Conservation (phyloP, 768 basidiomycete genomes). For the Lentinula aciculospora region DNA sequence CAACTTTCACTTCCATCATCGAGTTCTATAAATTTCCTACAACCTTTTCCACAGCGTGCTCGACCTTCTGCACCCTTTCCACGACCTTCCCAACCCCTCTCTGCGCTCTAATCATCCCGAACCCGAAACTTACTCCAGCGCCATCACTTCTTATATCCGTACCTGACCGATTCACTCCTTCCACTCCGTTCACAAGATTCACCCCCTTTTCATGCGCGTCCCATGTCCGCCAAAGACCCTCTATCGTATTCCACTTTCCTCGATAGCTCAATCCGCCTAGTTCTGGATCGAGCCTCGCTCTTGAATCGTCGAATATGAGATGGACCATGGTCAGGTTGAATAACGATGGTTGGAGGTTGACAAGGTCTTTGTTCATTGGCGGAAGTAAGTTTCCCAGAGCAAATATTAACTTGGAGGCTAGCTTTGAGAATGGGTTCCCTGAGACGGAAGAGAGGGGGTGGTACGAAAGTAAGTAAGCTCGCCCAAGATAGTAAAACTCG, state of each 20-base stretch:
- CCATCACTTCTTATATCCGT: conserved; percentile 26
- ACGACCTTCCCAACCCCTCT: conserved; percentile 5
- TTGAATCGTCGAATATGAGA: conserved; percentile 61
- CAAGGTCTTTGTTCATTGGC: conserved; percentile 38
- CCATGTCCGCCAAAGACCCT: conserved; percentile 53
- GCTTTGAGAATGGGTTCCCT: too few species aligned
- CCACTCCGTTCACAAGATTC: conserved; percentile 8
- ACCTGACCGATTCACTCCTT: conserved; percentile 22
- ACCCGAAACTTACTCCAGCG: conserved; percentile 43
- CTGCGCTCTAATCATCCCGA: conserved; percentile 20
- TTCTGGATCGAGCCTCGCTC: conserved; percentile 46
- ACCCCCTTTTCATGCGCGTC: conserved; percentile 36
- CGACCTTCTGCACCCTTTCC: conserved; percentile 5
- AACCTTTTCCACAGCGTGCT: background rate
- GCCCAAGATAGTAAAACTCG: conserved; percentile 47
- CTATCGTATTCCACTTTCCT: conserved; percentile 51
- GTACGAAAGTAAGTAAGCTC: conserved; percentile 11
- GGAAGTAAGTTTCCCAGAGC: conserved; percentile 34
- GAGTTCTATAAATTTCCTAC: background rate
- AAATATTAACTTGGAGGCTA: conserved; percentile 14
- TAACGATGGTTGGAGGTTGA: conserved; percentile 55
- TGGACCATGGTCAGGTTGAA: conserved; percentile 50
- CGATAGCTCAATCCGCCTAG: conserved; percentile 62
- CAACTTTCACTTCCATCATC: background rate
- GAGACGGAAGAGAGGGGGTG: too few species aligned